Evolutionary conservation across 179 eudicot genomes (phyloP).

Genomic region (Monotropa hypopitys): DNA sequence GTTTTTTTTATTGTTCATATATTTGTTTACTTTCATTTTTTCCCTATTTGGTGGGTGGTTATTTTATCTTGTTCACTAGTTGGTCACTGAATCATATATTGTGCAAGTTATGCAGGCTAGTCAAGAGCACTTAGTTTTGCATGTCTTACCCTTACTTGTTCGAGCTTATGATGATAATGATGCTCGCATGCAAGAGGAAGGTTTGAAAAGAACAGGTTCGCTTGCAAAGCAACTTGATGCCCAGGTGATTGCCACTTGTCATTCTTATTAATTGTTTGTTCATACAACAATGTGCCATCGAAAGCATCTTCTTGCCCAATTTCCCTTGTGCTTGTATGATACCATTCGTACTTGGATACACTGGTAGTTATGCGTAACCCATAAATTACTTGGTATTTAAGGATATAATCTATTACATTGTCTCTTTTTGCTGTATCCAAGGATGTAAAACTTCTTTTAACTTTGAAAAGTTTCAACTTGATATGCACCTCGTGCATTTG

Average conservation of each 20-base stretch:
- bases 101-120: slow-evolving; percentile 42
- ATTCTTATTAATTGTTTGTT: not conserved
- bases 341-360: not conserved
- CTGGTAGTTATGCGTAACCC: not conserved
- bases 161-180: slow-evolving; percentile 96
- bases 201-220: slow-evolving; percentile 56
- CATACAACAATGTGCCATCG: not conserved
- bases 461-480: not conserved
- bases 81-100: not conserved
- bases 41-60: not conserved
- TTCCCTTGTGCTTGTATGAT: not conserved
- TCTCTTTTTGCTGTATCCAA: not conserved
- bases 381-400: no score
- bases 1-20: not conserved
- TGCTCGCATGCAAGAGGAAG: slow-evolving; percentile 97
- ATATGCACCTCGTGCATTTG: not conserved
- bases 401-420: not conserved
- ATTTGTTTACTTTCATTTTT: not conserved
- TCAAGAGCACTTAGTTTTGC: slow-evolving; percentile 61
- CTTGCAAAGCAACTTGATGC: slow-evolving; percentile 79
- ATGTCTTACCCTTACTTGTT: slow-evolving; percentile 83
- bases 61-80: not conserved
- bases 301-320: not conserved
- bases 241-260: slow-evolving; percentile 41
- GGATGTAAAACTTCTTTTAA: not conserved